Evolutionary conservation across 352 stramenopile species (phyloP).

Genomic region (Elongisporangium undulatum): DNA sequence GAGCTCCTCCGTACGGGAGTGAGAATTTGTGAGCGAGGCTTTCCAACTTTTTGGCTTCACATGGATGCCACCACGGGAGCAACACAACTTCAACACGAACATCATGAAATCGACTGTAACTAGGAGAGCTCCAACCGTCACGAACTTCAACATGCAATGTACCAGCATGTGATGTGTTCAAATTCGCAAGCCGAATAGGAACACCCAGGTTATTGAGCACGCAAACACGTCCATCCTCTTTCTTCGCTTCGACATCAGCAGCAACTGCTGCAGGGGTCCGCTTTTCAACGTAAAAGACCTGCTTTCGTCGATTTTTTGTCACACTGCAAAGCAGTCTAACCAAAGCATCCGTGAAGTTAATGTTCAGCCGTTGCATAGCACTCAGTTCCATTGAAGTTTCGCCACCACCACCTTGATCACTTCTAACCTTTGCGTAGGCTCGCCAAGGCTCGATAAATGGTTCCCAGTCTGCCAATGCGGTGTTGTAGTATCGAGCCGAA

Average conservation of each 20-base stretch:
- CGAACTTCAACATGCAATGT: constrained; percentile 78
- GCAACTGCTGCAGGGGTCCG: constrained; percentile 70
- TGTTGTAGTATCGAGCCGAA: constrained; percentile 87
- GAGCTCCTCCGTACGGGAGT: constrained; percentile 75
- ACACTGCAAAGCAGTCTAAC: constrained; percentile 79
- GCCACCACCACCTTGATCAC: constrained; percentile 39
- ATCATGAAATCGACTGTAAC: constrained; percentile 83
- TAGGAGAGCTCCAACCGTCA: constrained; percentile 82
- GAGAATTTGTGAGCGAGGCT: constrained; percentile 80
- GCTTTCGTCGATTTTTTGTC: constrained; percentile 65
- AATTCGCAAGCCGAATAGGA: constrained; percentile 82
- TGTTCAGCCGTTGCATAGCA: constrained; percentile 79
- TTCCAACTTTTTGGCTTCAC: constrained; percentile 61
- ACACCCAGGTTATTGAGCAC: constrained; percentile 88
- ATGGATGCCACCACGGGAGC: constrained; percentile 83
- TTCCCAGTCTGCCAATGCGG: constrained; percentile 82
- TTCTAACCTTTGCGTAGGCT: constrained; percentile 62
- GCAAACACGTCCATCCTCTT: constrained; percentile 79
- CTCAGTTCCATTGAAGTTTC: constrained; percentile 69
- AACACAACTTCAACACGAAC: constrained; percentile 80
- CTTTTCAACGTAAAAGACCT: constrained; percentile 72
- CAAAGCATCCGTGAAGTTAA: constrained; percentile 84
- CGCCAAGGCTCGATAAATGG: constrained; percentile 85
- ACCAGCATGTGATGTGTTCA: constrained; percentile 82
- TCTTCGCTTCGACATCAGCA: constrained; percentile 76